phyloP scores from a whole-genome alignment of 2,329 filamentous ascomycete species.

The Cercospora zeae-maydis region DNA sequence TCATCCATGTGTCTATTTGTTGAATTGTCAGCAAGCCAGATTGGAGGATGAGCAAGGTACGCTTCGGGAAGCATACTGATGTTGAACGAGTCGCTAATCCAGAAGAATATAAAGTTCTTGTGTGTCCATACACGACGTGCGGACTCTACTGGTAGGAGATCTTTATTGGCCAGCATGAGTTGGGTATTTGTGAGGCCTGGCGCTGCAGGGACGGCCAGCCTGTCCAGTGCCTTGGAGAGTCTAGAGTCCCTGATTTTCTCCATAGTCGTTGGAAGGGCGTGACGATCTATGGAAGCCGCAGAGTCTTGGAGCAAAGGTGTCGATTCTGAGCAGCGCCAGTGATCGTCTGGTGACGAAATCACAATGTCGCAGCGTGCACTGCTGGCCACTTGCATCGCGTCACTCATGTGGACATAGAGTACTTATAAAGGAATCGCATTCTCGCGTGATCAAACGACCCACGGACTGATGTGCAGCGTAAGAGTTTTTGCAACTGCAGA shows the following conservation, averaged over 20 bases:
- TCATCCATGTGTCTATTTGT: constrained; percentile 58
- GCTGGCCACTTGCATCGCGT: background rate
- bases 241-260: constrained; percentile 41
- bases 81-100: constrained; percentile 81
- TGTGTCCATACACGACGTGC: constrained; percentile 76
- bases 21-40: background rate
- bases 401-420: background rate
- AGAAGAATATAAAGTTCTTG: constrained; percentile 82
- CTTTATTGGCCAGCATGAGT: constrained; percentile 78
- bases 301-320: constrained; percentile 13
- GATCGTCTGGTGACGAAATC: background rate
- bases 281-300: background rate
- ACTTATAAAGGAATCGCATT: constrained; percentile 9
- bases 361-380: background rate
- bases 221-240: constrained; percentile 46
- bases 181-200: constrained; percentile 73
- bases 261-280: constrained; percentile 34
- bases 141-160: constrained; percentile 62
- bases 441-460: background rate
- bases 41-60: constrained; percentile 10
- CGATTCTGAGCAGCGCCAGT: constrained; percentile 4
- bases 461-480: constrained; percentile 6
- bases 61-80: constrained; percentile 45
- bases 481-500: constrained; percentile 7
- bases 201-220: constrained; percentile 70